A percentile compares a stretch with the other conserved stretches of the same genome.
phyloP scores from a whole-genome alignment of 2,329 filamentous ascomycete genomes.

The Rosellinia necatrix region DNA sequence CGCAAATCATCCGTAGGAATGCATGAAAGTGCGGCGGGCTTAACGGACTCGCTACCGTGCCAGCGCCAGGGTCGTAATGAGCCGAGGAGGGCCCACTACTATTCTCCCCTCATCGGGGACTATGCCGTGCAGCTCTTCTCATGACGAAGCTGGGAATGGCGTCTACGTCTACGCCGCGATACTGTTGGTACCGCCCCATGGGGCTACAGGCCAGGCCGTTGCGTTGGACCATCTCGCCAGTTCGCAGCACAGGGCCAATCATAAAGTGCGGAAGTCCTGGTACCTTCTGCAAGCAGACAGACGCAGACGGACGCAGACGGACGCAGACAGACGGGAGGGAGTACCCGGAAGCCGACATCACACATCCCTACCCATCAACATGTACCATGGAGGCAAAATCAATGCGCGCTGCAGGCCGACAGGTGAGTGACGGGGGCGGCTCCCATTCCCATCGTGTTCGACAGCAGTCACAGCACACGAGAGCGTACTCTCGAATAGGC shows the following conservation, averaged over 20 bases:
- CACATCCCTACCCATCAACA: conserved; percentile 33
- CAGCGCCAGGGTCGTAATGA: too few relatives aligned
- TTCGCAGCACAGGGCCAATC: conserved; percentile 33
- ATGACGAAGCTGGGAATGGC: too few relatives aligned
- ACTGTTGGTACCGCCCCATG: too few relatives aligned
- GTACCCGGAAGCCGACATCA: conserved; percentile 31
- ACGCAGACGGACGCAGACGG: conserved; percentile 26
- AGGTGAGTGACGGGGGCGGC: neutral
- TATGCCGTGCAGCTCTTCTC: too few relatives aligned
- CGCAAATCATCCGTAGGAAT: conserved; percentile 26
- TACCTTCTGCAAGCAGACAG: conserved; percentile 9
- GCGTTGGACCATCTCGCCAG: conserved; percentile 31
- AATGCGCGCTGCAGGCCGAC: conserved; percentile 33
- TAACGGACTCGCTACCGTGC: too few relatives aligned
- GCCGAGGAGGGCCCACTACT: too few relatives aligned
- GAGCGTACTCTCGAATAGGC: too few relatives aligned
- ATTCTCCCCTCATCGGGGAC: too few relatives aligned
- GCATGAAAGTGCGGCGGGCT: too few relatives aligned
- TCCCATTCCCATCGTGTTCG: conserved; percentile 6
- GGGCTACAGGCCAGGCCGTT: conserved; percentile 15
- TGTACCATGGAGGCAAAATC: conserved; percentile 24
- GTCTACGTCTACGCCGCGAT: too few relatives aligned
- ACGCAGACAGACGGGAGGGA: conserved; percentile 29
- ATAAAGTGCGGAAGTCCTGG: conserved; percentile 17
- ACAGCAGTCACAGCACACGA: neutral